Conservation (phyloP, 768 basidiomycete genomes). For the Trametes punicea region DNA sequence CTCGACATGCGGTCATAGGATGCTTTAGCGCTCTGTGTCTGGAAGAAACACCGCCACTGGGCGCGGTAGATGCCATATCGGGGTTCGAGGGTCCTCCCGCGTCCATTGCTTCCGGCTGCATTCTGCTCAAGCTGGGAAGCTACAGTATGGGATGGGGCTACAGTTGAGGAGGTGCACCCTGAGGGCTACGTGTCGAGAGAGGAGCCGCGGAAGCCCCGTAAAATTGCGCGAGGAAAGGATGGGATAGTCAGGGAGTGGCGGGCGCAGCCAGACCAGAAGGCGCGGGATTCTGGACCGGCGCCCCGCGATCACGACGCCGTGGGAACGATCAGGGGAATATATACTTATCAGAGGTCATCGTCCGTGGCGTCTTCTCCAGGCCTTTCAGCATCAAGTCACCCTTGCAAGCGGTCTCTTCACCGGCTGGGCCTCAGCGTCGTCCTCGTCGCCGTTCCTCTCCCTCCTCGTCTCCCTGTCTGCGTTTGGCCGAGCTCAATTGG, state of each 20-base stretch:
- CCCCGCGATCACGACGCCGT: conserved; percentile 13
- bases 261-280: conserved; percentile 1
- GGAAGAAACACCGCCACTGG: conserved; percentile 8
- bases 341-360: conserved; percentile 11
- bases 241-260: background rate
- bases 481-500: conserved; percentile 7
- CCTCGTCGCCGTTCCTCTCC: conserved; percentile 11
- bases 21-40: background rate
- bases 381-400: conserved; percentile 13
- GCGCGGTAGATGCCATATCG: conserved; percentile 4
- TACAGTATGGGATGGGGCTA: background rate
- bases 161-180: background rate
- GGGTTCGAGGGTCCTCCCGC: background rate
- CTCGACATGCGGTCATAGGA: conserved; percentile 7
- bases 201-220: background rate
- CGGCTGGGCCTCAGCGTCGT: conserved; percentile 14
- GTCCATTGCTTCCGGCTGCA: background rate
- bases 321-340: conserved; percentile 19
- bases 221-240: background rate
- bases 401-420: conserved; percentile 13
- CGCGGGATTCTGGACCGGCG: conserved; percentile 3
- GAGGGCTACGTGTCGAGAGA: background rate
- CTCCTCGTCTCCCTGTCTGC: conserved; percentile 13
- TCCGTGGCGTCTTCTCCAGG: conserved; percentile 15
- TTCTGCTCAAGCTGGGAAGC: background rate